Base-by-base conservation (phyloP, 192 early-diverging fungal species). In the Coemansia sp. region DNA sequence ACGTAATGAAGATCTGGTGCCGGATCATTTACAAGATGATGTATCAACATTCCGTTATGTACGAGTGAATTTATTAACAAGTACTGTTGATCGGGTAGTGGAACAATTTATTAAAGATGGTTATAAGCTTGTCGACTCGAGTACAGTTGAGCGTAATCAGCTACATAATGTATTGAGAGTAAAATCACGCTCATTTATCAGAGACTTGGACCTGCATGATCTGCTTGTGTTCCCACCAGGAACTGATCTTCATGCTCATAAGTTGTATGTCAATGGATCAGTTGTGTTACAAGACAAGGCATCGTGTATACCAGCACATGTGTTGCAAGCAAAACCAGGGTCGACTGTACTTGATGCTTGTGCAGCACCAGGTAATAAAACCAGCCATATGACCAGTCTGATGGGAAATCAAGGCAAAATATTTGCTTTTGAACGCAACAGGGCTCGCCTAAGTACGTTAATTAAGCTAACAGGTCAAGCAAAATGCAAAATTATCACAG, bases 341-440 rank as follows among this genome's bases (percentile, higher is more conserved):
- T 63, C 86, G 3, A 64, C 66, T 23, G 92, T 89, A 2, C 92
- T 99, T 51, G 97, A 99, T 71, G 94, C 90, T 7, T 99, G 95
- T 72, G 97, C 97, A 17, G 95, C 95, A 0, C 96, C 96, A 4
- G 96, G 96, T 6, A 99, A 99, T 83, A 99, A 99, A 72, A 99
- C 97, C 5, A 92, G 92, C 54, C 96, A 98, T 70, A 79, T 99
- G 57, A 89, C 90, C 5, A 91, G 92, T 60, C 80, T 95, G 25
- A 93, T 98, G 90, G 84, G 85, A 32, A 95, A 95, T 61, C 84
- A 85, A 7, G 97, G 95, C 11, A 86, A 74, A 32, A 92, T 99
- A 52, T 91, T 85, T 78, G 97, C 97, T 0, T 95, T 97, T 74
- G 97, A 99, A 70, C 84, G 89, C 74, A 94, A 97, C 78, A 69